Percentiles rank a stretch among this genome's conserved stretches.
phyloP scores from a whole-genome alignment of 345 rosid species.

The Nephelium lappaceum region DNA sequence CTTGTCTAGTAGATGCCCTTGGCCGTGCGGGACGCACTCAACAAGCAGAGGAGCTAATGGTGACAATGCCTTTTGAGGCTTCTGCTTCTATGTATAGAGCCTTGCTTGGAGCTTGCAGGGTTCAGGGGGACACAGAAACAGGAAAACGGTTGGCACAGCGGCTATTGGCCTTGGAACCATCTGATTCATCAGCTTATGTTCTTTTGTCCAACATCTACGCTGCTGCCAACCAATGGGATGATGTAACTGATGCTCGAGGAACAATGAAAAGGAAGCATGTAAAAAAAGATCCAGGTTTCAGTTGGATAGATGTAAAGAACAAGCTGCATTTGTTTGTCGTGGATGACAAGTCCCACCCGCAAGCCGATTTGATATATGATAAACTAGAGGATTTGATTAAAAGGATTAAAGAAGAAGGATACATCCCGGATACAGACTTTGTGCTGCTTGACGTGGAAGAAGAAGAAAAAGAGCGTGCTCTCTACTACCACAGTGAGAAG shows the following conservation, averaged over 20 bases:
- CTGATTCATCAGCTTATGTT: slow-evolving; percentile 53
- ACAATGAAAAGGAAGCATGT: slow-evolving; percentile 50
- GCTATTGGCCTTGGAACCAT: slow-evolving; percentile 57
- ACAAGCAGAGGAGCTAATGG: slow-evolving; percentile 55
- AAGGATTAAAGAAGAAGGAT: slow-evolving; percentile 54
- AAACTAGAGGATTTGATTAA: slow-evolving; percentile 44
- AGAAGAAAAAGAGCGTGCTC: slow-evolving; percentile 52
- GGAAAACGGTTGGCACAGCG: slow-evolving; percentile 49
- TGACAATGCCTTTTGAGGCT: slow-evolving; percentile 55
- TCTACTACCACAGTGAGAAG: slow-evolving; percentile 53
- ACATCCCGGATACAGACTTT: slow-evolving; percentile 51
- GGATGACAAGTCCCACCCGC: slow-evolving; percentile 51
- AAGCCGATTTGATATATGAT: slow-evolving; percentile 36
- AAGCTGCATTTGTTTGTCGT: slow-evolving; percentile 51
- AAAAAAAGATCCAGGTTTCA: slow-evolving; percentile 65
- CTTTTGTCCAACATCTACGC: slow-evolving; percentile 62
- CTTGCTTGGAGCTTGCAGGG: slow-evolving; percentile 61
- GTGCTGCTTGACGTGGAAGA: slow-evolving; percentile 56
- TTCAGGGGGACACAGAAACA: slow-evolving; percentile 49
- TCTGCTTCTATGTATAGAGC: slow-evolving; percentile 61
- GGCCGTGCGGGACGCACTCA: slow-evolving; percentile 57
- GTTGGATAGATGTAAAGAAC: slow-evolving; percentile 63
- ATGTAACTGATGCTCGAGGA: slow-evolving; percentile 40
- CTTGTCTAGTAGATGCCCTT: slow-evolving; percentile 65
- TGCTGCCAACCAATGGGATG: slow-evolving; percentile 54